Evolutionary conservation across 2,329 filamentous ascomycete genomes (phyloP).

Genomic region (Rutstroemia sp.): DNA sequence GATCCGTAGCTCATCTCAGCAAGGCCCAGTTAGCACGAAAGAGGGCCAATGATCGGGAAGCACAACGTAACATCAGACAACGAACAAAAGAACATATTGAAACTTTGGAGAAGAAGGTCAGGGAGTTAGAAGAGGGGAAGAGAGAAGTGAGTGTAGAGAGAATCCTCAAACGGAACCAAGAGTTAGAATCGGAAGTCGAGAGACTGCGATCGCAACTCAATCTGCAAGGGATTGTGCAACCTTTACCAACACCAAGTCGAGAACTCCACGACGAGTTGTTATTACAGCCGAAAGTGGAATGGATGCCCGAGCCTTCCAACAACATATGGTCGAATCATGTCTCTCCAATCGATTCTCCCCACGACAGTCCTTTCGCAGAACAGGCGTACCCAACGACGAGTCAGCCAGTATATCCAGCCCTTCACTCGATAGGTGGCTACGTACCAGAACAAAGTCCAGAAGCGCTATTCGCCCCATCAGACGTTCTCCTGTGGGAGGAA

Average conservation of each 20-base stretch:
- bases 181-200: slow-evolving; percentile 26
- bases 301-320: slow-evolving; percentile 12
- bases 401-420: neutral
- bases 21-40: slow-evolving; percentile 82
- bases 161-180: slow-evolving; percentile 26
- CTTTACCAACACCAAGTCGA: neutral
- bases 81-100: slow-evolving; percentile 76
- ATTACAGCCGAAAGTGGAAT: neutral
- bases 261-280: neutral
- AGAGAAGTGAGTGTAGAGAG: slow-evolving; percentile 35
- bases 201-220: slow-evolving; percentile 22
- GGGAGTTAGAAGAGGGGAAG: slow-evolving; percentile 24
- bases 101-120: slow-evolving; percentile 24
- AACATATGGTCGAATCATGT: slow-evolving; percentile 17
- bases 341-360: neutral
- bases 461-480: neutral
- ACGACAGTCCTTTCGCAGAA: neutral
- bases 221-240: neutral
- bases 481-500: neutral
- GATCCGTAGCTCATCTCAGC: slow-evolving; percentile 79
- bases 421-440: neutral
- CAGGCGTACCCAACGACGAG: neutral
- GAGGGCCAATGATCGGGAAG: slow-evolving; percentile 82
- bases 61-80: slow-evolving; percentile 78
- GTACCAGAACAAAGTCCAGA: neutral